Evolutionary conservation across 495 filamentous ascomycete genomes (phyloP).

Genomic region (Penicillium ochrochloron): DNA sequence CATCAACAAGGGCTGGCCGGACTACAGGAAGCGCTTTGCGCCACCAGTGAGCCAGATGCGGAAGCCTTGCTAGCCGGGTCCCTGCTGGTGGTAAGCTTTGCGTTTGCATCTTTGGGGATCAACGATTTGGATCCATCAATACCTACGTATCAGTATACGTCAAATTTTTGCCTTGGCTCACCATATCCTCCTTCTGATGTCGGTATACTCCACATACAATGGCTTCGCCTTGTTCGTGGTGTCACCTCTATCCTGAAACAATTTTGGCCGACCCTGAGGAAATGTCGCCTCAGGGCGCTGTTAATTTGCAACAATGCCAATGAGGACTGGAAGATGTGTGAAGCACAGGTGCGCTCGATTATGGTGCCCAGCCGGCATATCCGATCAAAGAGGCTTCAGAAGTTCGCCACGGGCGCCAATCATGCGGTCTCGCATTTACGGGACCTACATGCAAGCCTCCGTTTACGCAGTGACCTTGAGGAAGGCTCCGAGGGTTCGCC

Average conservation of each 20-base stretch:
- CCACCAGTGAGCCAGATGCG: conserved; percentile 11
- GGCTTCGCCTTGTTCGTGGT: conserved; percentile 33
- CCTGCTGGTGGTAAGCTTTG: conserved; percentile 29
- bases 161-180: too few relatives aligned
- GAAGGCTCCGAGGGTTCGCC: neutral
- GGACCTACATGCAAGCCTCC: neutral
- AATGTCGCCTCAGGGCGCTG: conserved; percentile 23
- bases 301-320: conserved; percentile 25
- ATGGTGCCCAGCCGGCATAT: neutral
- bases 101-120: conserved; percentile 30
- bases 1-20: conserved; percentile 33
- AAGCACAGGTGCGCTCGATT: neutral
- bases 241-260: conserved; percentile 20
- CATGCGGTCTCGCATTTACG: conserved; percentile 17
- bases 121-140: conserved; percentile 14
- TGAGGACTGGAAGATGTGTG: conserved; percentile 29
- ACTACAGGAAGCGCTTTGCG: conserved; percentile 24
- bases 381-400: conserved; percentile 6
- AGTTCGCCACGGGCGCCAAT: conserved; percentile 21
- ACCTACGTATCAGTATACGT: neutral
- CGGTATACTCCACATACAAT: conserved; percentile 23
- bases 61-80: conserved; percentile 28
- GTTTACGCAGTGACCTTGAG: neutral
- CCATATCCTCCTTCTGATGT: neutral
- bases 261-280: conserved; percentile 29